Evolutionary conservation across 1,284 basidiomycete species (phyloP).

Genomic region (Cystobasidium pallidum): DNA sequence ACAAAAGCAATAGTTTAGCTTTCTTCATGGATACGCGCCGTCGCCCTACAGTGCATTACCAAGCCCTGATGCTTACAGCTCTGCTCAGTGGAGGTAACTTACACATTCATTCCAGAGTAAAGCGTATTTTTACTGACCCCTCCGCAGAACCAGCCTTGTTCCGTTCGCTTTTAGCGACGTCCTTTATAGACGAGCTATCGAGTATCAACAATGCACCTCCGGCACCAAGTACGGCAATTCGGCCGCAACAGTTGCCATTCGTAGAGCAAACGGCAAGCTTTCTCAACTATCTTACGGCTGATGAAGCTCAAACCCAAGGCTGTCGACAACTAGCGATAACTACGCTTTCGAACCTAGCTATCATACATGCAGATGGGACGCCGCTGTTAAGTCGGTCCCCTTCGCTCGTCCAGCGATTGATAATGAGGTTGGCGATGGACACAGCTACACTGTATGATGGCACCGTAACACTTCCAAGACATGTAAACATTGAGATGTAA

Average conservation of each 20-base stretch:
- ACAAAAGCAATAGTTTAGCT: conserved; percentile 20
- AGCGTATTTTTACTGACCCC: background rate
- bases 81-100: conserved; percentile 15
- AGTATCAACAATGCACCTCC: background rate
- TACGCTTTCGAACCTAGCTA: conserved; percentile 10
- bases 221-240: background rate
- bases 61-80: background rate
- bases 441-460: conserved; percentile 11
- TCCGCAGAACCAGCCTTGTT: conserved; percentile 16
- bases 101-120: background rate
- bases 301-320: conserved; percentile 1
- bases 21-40: conserved; percentile 19
- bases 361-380: conserved; percentile 23
- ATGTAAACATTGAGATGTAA: background rate
- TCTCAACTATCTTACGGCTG: conserved; percentile 10
- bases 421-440: conserved; percentile 16
- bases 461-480: background rate
- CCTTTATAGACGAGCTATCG: conserved; percentile 4
- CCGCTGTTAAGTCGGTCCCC: conserved; percentile 29
- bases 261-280: conserved; percentile 26
- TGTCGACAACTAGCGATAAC: conserved; percentile 19
- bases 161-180: conserved; percentile 15
- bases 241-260: conserved; percentile 17
- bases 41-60: conserved; percentile 6
- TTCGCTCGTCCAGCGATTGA: conserved; percentile 17